Base-by-base conservation (phyloP, 176 grass and related monocot species). In the Cenchrus fungigraminus region DNA sequence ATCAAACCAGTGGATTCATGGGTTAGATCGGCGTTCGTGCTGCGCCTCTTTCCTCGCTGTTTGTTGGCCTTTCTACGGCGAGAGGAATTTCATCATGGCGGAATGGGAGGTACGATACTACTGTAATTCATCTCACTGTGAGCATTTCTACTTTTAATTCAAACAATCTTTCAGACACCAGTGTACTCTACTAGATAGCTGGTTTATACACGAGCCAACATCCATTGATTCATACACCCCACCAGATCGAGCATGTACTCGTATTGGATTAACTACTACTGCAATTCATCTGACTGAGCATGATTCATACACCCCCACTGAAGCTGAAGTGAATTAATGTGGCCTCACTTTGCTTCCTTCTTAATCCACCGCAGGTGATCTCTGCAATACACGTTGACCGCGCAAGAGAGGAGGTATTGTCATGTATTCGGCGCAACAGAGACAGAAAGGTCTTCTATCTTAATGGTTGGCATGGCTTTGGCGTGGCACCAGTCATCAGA, bases 341-440 rank as follows among this genome's bases (percentile, higher is more conserved):
- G 13, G 25, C 0, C 76, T 78, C 37, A 78, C 58, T 64, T 63
- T 46, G 19, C 0, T 64, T 61, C 54, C 1, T 12, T 0, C 2
- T 37, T 19, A 0, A 8, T 52, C 43, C 4, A 44, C 12, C 57
- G 40, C 32, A 69, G 64, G 0, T 0, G 6, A 0, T 28, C 12
- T 0, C 0, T 2, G 31, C 0, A 13, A 0, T 0, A 1, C 0
- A 31, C 0, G n/a, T 82, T 71, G 12, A 11, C 7, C 0, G 0
- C 0, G 79, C 34, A 1, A 58, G 12, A 70, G 8, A 59, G 0
- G 0, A 0, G 0, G 45, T 82, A 58, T 0, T 82, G 11, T 0
- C 3, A 0, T 0, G 0, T 25, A 1, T 81, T 4, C 10, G 4
- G 17, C 0, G 0, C 0, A 0, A 0, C 0, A n/a, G 4, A 8